Conservation (phyloP, 768 basidiomycete genomes). For the Boletus coccyginus region DNA sequence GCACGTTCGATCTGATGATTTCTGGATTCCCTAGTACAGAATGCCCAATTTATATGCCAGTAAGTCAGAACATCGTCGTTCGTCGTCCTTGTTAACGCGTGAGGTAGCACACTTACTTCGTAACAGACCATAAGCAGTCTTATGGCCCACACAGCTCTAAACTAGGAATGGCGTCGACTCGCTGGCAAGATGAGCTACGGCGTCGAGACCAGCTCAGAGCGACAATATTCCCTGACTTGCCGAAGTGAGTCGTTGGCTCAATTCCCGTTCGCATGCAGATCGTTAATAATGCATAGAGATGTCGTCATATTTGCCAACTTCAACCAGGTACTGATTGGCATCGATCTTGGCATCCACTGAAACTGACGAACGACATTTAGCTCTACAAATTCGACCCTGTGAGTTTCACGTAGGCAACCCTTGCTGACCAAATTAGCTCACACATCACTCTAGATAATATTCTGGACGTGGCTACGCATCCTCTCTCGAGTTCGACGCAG, state of each 20-base stretch:
- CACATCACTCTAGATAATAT: constrained; percentile 33
- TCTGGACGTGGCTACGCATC: constrained; percentile 49
- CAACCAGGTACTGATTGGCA: constrained; percentile 40
- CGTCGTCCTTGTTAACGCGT: not conserved
- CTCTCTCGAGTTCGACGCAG: constrained; percentile 42
- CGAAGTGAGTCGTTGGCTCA: constrained; percentile 30
- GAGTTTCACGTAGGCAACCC: constrained; percentile 2
- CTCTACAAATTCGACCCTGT: constrained; percentile 48
- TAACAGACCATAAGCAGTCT: constrained; percentile 49
- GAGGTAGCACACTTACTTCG: constrained; percentile 45
- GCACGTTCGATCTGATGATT: constrained; percentile 1
- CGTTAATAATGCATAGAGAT: constrained; percentile 29
- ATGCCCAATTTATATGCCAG: constrained; percentile 47
- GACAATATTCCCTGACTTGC: constrained; percentile 43
- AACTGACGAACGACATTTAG: constrained; percentile 22
- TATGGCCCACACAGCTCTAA: constrained; percentile 23
- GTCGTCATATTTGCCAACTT: constrained; percentile 51
- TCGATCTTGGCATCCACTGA: not conserved
- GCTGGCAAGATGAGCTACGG: constrained; percentile 40
- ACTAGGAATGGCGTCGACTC: constrained; percentile 13
- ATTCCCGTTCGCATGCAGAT: not conserved
- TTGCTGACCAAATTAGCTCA: not conserved
- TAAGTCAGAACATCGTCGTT: constrained; percentile 16
- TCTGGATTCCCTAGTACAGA: constrained; percentile 33
- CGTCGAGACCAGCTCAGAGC: constrained; percentile 37